Evolutionary conservation across 345 rosid genomes (phyloP).

Genomic region (Noccaea bulbosa): DNA sequence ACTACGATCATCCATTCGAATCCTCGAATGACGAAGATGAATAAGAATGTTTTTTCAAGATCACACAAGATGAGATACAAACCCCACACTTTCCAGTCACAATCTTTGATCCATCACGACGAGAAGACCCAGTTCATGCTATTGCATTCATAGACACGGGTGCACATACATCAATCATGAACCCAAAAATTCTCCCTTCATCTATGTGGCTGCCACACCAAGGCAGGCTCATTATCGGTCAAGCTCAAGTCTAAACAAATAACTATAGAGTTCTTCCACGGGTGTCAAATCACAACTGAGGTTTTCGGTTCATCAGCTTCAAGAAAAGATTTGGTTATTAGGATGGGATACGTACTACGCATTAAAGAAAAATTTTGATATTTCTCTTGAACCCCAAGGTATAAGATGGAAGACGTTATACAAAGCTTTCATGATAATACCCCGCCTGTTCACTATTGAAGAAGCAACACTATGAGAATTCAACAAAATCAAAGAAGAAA

Average conservation of each 20-base stretch:
- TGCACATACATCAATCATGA: not conserved
- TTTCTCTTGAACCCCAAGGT: not conserved
- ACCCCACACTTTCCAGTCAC: not conserved
- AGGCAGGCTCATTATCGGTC: not conserved
- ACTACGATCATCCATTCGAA: not conserved
- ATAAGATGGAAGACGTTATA: not conserved
- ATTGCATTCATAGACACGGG: not conserved
- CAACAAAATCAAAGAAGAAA: not conserved
- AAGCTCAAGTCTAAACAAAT: constrained; percentile 1
- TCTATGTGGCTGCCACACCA: not conserved
- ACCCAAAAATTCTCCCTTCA: not conserved
- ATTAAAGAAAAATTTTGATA: not conserved
- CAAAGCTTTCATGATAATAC: not conserved
- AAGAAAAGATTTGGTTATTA: not conserved
- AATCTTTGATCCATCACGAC: not conserved
- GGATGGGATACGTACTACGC: not conserved
- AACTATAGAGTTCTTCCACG: not conserved
- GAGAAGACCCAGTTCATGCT: not conserved
- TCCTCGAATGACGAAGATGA: not conserved
- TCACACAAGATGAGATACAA: not conserved
- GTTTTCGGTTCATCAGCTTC: not conserved
- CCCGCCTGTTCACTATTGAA: not conserved
- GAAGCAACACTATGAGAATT: fast-evolving
- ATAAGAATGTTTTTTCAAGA: not conserved
- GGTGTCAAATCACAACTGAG: not conserved